A percentile compares a stretch with the other conserved stretches of the same genome.
Evolutionary conservation across 106 monocot genomes (phyloP).

Genomic region (Dioscorea dumetorum): DNA sequence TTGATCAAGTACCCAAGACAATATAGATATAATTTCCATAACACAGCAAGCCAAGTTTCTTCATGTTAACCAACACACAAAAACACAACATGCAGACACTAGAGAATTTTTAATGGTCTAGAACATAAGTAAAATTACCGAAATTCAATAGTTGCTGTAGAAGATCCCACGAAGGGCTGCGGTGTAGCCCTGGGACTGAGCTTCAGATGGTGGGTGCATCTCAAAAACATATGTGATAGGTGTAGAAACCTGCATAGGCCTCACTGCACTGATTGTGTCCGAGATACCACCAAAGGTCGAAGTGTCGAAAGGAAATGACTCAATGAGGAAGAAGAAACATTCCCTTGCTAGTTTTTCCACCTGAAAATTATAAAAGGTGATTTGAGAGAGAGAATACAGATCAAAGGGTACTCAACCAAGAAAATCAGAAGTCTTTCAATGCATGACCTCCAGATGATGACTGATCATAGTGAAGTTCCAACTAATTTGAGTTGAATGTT

Average conservation of each 20-base stretch:
- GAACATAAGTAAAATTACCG: no score
- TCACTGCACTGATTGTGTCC: background rate
- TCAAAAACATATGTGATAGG: constrained; percentile 55
- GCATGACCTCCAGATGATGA: no score
- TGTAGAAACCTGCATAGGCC: constrained; percentile 40
- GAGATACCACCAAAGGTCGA: constrained; percentile 33
- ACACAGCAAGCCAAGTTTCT: no score
- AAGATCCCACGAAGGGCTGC: constrained; percentile 19
- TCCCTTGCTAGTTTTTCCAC: constrained; percentile 73
- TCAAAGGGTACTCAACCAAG: no score
- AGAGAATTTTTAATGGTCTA: background rate
- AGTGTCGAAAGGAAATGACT: constrained; percentile 58
- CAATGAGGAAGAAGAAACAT: constrained; percentile 49
- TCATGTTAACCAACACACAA: no score
- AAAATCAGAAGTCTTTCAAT: no score
- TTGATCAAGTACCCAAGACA: background rate
- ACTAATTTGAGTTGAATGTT: no score
- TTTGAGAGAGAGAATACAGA: no score
- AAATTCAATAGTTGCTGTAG: background rate
- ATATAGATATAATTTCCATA: background rate
- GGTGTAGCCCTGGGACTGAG: constrained; percentile 26
- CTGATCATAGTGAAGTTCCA: no score
- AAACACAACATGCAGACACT: background rate
- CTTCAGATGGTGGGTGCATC: constrained; percentile 34
- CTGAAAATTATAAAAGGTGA: constrained; percentile 16